These are phyloP conservation scores for Aureobasidium sp. DNA, from an alignment of 2,329 filamentous ascomycete genomes.

Conservation along the genomic window DNA sequence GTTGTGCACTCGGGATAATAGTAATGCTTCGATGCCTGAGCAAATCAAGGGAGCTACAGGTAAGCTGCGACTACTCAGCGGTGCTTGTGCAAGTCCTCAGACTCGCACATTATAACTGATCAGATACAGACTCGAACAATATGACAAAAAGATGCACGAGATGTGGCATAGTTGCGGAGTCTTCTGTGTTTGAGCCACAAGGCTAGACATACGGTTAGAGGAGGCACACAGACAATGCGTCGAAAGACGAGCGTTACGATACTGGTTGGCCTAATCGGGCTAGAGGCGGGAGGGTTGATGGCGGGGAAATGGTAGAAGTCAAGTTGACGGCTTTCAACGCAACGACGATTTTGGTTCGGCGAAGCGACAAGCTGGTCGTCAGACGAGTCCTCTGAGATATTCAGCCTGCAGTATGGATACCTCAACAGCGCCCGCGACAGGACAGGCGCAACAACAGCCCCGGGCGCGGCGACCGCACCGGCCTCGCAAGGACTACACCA, in stretches of 20 bases:
- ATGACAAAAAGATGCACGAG: background rate
- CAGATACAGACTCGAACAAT: background rate
- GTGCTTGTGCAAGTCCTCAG: background rate
- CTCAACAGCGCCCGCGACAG: background rate
- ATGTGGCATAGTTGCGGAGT: background rate
- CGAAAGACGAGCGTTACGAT: background rate
- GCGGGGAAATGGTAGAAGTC: background rate
- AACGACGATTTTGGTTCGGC: background rate
- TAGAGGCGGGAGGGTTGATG: background rate
- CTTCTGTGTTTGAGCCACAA: background rate
- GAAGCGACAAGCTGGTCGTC: background rate
- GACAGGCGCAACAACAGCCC: background rate
- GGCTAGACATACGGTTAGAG: background rate
- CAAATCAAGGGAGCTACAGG: background rate
- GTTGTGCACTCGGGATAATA: background rate
- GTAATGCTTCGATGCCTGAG: background rate
- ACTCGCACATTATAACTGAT: too few relatives aligned
- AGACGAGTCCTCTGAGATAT: background rate
- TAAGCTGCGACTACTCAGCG: background rate
- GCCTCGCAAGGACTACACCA: slow-evolving; percentile 12
- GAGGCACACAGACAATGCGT: background rate
- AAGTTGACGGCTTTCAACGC: background rate
- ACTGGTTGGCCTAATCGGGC: background rate
- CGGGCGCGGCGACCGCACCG: slow-evolving; percentile 2
- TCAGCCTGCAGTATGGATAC: background rate